Evolutionary conservation across 2,329 filamentous ascomycete genomes (phyloP).

Genomic region (Claviceps sorghi): DNA sequence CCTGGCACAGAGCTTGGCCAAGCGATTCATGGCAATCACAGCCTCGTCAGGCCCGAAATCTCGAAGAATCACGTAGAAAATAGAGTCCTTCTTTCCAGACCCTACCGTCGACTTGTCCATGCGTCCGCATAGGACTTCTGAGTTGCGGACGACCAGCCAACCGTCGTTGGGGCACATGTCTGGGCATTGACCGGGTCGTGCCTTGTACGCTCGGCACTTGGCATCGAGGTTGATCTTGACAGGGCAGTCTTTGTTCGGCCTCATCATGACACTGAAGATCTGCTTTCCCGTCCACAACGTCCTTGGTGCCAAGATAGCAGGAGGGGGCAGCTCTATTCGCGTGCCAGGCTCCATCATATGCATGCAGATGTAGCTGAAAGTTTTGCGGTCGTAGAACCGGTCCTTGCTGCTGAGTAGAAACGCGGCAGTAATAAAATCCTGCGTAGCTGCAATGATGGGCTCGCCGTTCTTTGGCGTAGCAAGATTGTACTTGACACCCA

Average conservation of each 20-base stretch:
- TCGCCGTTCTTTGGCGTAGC: conserved; percentile 95
- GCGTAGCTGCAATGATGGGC: conserved; percentile 95
- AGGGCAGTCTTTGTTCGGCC: conserved; percentile 68
- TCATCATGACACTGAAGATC: conserved; percentile 81
- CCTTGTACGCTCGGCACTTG: conserved; percentile 38
- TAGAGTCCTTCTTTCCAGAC: conserved; percentile 89
- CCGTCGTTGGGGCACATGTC: conserved; percentile 77
- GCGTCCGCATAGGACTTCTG: conserved; percentile 88
- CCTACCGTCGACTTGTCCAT: conserved; percentile 99
- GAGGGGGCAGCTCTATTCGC: conserved; percentile 71
- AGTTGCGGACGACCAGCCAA: conserved; percentile 88
- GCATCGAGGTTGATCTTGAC: conserved; percentile 88
- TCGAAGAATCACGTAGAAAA: conserved; percentile 92
- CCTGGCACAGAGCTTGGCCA: conserved; percentile 80
- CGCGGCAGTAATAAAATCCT: conserved; percentile 95
- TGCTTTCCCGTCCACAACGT: conserved; percentile 95
- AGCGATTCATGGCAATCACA: conserved; percentile 80
- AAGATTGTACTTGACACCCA: conserved; percentile 96
- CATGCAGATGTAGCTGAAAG: conserved; percentile 79
- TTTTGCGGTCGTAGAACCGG: conserved; percentile 75
- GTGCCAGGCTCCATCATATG: conserved; percentile 81
- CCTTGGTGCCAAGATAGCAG: conserved; percentile 72
- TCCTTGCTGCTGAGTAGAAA: conserved; percentile 88
- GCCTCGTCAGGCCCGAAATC: conserved; percentile 87
- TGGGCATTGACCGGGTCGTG: conserved; percentile 36